phyloP scores from a whole-genome alignment of 305 asterid species.

The Solanum hybrid region DNA sequence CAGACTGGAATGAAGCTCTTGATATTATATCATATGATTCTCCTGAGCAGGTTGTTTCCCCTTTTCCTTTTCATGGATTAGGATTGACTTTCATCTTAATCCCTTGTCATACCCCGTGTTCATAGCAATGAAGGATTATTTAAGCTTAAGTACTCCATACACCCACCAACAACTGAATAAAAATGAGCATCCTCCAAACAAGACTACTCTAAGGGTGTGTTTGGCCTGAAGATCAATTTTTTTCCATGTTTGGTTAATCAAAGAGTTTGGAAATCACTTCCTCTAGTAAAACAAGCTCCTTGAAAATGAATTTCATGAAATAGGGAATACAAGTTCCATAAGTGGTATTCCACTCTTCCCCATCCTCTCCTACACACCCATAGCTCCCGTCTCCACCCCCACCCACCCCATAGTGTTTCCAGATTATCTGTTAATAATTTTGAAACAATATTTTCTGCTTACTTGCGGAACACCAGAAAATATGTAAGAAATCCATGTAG shows the following conservation, averaged over 20 bases:
- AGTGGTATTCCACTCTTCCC: not conserved
- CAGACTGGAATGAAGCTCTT: constrained; percentile 95
- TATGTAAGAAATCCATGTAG: not conserved
- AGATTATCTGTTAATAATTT: not conserved
- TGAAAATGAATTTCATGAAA: not conserved
- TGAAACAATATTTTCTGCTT: not conserved
- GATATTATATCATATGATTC: constrained; percentile 74
- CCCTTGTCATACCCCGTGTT: not conserved
- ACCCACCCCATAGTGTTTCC: not conserved
- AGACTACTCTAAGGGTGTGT: not conserved
- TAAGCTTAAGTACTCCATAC: not conserved
- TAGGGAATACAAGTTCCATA: not conserved
- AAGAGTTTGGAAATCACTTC: not conserved
- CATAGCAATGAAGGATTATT: not conserved
- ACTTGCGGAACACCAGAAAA: not conserved
- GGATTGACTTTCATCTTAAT: not conserved
- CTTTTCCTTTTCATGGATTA: not conserved
- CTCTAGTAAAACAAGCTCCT: not conserved
- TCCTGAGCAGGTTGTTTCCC: constrained; percentile 79
- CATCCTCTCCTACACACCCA: not conserved
- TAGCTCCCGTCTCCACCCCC: not conserved
- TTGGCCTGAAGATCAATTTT: not conserved
- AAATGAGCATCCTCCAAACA: not conserved
- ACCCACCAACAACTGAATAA: not conserved
- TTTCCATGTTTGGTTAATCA: not conserved